Base-by-base conservation (phyloP, 2,329 filamentous ascomycete species). In the Penicillium sp. region DNA sequence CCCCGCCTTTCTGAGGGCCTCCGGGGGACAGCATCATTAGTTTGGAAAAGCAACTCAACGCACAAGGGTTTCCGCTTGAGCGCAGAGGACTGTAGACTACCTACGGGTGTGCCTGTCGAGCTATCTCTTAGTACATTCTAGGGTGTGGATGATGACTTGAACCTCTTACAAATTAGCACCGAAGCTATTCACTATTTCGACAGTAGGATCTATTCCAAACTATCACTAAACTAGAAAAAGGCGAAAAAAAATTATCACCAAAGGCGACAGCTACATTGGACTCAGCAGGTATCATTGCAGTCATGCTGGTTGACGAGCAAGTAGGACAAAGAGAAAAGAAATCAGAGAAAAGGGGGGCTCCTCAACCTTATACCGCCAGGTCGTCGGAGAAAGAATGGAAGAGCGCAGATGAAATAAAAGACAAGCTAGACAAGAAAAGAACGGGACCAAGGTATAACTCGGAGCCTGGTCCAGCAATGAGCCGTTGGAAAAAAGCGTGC, bases 211-310 rank as follows among this genome's bases (percentile, higher is more conserved):
- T 21, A 29, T 27, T 26, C 24, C 17, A 41, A 41, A 39, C 29
- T 34, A 52, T 42, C 39, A 40, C 26, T 42, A 51, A 43, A 29
- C 21, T 15, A 29, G 29, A 40, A 23, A 39, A 49, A 30, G 41
- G 39, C 50, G 51, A 56, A 45, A 54, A 47, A 45, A 52, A 51
- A 32, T 52, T n/a, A n/a, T 52, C 33, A 53, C 42, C 41, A 45
- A 44, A 34, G 44, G 40, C 44, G 54, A 52, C 44, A 58, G 46
- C 55, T 59, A 50, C 51, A 56, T 50, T 46, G 51, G 57, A 68
- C 59, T 63, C 57, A 61, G 63, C 62, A 67, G 66, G 62, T 68
- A 68, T 68, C 67, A 64, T 68, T 52, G 58, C 63, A 65, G 63
- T 63, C 66, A 60, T 61, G 56, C 56, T 56, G 61, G 56, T 57